These are phyloP conservation scores for Russula lepida DNA, from an alignment of 768 basidiomycete species.

Conservation along the genomic window DNA sequence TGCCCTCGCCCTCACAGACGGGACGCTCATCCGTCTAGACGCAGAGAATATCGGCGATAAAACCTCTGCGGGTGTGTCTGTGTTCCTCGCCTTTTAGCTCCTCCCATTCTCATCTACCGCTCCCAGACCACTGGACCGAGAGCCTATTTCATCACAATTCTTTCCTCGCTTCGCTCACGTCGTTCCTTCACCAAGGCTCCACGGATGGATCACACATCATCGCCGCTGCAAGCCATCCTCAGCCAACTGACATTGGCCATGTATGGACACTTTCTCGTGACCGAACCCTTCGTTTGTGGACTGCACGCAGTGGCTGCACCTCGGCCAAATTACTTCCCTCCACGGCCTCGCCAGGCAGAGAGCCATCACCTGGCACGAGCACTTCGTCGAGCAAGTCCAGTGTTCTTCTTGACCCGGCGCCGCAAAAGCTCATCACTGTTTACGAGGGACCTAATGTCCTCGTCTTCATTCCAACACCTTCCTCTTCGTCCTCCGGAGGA, in stretches of 20 bases:
- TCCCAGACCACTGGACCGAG: conserved; percentile 65
- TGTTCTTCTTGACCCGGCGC: conserved; percentile 48
- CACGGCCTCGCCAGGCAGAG: conserved; percentile 26
- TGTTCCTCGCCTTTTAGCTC: not conserved
- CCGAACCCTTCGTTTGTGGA: conserved; percentile 79
- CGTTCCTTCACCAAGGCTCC: conserved; percentile 45
- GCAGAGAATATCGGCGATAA: conserved; percentile 49
- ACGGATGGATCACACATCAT: conserved; percentile 53
- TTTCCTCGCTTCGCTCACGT: conserved; percentile 57
- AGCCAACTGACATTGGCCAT: conserved; percentile 65
- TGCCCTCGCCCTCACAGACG: conserved; percentile 52
- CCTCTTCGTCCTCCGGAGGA: conserved; percentile 63
- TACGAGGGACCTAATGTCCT: conserved; percentile 58
- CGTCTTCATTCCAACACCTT: conserved; percentile 62
- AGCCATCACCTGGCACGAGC: conserved; percentile 28
- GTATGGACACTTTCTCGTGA: conserved; percentile 86
- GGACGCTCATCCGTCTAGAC: conserved; percentile 62
- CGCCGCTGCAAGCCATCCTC: conserved; percentile 62
- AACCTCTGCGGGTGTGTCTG: conserved; percentile 47
- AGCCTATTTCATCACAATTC: conserved; percentile 54
- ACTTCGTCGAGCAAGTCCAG: conserved; percentile 32
- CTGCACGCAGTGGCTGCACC: conserved; percentile 64
- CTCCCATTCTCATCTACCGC: not conserved
- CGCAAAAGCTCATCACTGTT: conserved; percentile 56
- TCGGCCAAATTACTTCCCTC: conserved; percentile 47